phyloP scores from a whole-genome alignment of 495 filamentous ascomycete genomes.

The Hamigera avellanea region DNA sequence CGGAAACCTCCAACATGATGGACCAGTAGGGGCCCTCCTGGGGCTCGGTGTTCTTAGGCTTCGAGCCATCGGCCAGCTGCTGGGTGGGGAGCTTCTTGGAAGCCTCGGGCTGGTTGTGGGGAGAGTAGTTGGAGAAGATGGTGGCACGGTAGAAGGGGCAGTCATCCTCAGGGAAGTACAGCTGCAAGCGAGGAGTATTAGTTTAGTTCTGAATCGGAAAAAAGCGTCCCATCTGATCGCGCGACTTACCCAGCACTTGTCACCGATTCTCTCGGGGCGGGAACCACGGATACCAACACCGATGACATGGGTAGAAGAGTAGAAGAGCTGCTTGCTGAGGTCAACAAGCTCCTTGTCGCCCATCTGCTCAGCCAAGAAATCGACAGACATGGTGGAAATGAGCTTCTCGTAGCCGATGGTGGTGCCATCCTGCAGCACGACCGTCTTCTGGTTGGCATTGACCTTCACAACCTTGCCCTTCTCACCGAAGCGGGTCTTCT shows the following conservation, averaged over 20 bases:
- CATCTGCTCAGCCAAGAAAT: conserved; percentile 79
- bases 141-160: conserved; percentile 99
- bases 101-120: conserved; percentile 84
- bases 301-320: conserved; percentile 94
- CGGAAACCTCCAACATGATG: conserved; percentile 98
- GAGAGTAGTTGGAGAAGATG: conserved; percentile 99
- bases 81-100: conserved; percentile 78
- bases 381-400: conserved; percentile 92
- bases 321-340: conserved; percentile 88
- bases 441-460: conserved; percentile 70
- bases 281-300: conserved; percentile 87
- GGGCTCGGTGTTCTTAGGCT: conserved; percentile 52
- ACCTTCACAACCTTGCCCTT: conserved; percentile 76
- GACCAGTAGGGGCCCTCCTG: conserved; percentile 96
- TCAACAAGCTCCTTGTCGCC: conserved; percentile 69
- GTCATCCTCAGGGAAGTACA: conserved; percentile 99
- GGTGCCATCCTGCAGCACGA: conserved; percentile 73
- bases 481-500: conserved; percentile 83
- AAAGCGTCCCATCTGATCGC: no score
- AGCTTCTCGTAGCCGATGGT: conserved; percentile 89
- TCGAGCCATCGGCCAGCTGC: conserved; percentile 74
- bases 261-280: conserved; percentile 91
- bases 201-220: neutral
- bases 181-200: conserved; percentile 26
- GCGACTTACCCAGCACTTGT: conserved; percentile 88